phyloP scores from a whole-genome alignment of 2,329 filamentous ascomycete genomes.

The Alternaria ethzedia region DNA sequence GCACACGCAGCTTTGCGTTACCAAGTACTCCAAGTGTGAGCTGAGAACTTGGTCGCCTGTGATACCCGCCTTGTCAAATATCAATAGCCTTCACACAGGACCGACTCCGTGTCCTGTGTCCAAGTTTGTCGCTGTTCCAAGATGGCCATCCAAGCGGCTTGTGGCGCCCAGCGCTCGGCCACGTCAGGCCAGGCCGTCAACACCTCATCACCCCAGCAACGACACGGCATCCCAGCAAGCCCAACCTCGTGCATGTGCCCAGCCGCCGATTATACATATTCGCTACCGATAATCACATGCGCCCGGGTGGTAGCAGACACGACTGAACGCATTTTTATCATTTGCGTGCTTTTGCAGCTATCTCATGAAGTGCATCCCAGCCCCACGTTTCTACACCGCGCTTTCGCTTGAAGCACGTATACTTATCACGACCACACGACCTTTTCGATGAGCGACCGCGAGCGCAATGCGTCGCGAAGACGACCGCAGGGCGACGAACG shows the following conservation, averaged over 20 bases:
- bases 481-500: constrained; percentile 36
- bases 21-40: background rate
- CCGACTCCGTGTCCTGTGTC: background rate
- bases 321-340: constrained; percentile 1
- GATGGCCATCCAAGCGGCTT: constrained; percentile 12
- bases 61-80: constrained; percentile 1
- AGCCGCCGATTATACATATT: constrained; percentile 35
- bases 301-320: background rate
- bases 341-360: constrained; percentile 4
- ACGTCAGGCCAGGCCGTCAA: constrained; percentile 35
- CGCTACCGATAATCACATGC: constrained; percentile 19
- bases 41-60: constrained; percentile 1
- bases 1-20: background rate
- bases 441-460: constrained; percentile 27
- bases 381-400: constrained; percentile 22
- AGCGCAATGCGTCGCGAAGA: constrained; percentile 29
- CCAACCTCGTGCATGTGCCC: constrained; percentile 23
- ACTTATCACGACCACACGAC: background rate
- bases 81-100: background rate
- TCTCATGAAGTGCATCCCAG: constrained; percentile 13
- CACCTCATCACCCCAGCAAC: constrained; percentile 40
- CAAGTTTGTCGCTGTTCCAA: constrained; percentile 13
- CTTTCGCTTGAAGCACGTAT: background rate
- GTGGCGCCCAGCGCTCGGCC: constrained; percentile 26
- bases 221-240: constrained; percentile 10